Conservation (phyloP, 345 rosid species). For the Clausena lansium region DNA sequence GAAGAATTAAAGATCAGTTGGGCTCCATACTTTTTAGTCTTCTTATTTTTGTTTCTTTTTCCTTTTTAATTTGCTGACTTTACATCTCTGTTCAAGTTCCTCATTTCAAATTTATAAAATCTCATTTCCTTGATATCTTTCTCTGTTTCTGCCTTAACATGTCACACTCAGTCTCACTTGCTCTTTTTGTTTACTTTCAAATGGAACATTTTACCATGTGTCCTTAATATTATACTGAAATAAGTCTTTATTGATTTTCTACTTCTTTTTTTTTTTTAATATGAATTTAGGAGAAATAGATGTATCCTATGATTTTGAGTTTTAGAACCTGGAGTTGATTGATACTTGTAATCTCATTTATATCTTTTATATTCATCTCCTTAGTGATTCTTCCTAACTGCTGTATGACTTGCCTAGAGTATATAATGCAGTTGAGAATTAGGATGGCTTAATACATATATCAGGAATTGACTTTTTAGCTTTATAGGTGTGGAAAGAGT, state of each 20-base stretch:
- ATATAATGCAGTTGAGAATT: background rate
- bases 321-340: background rate
- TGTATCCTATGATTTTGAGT: background rate
- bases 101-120: background rate
- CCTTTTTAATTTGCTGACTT: background rate
- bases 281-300: too few species aligned
- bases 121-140: background rate
- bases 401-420: background rate
- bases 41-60: constrained; percentile 2
- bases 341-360: background rate
- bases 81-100: background rate
- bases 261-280: background rate
- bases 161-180: background rate
- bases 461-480: background rate
- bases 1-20: constrained; percentile 36
- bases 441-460: background rate
- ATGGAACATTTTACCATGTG: background rate
- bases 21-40: background rate
- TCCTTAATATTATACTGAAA: background rate
- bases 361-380: background rate
- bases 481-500: background rate
- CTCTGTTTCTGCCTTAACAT: background rate
- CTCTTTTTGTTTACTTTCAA: background rate
- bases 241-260: background rate
- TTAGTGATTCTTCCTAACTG: background rate